Base-by-base conservation (phyloP, 139 green algal species). In the Astrephomene gubernaculifera region DNA sequence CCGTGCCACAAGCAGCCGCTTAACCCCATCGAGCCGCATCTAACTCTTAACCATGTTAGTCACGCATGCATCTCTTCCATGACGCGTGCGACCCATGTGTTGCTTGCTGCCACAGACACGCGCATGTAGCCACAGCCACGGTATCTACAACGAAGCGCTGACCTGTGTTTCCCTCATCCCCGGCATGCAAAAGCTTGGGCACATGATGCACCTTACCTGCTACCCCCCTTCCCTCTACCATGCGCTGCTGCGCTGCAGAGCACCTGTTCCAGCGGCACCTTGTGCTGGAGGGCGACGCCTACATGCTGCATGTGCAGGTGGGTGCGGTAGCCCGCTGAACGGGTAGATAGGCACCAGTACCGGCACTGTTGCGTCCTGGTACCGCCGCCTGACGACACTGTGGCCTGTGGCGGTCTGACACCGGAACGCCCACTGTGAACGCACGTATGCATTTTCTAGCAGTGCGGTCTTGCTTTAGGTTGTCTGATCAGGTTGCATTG, bases 241-340 rank as follows among this genome's bases (percentile, higher is more conserved):
- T 17, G 49, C 49, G 17, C 17, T 22, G 19, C 22, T 65, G 7
- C n/a, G 22, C 39, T 17, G 57, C 75, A 82, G 75, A 82, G 14
- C 75, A 82, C 75, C 41, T 60, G 0, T 33, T 43, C 27, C 38
- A 44, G 38, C 75, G 75, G 0, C 36, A 82, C 39, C 33, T 39
- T 0, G 29, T 82, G 1, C 35, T 82, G 39, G 75, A 82, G 38
- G 75, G 75, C 27, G 85, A 89, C 85, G 86, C 60, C 33, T 86
- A 89, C 76, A 70, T 89, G 27, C 76, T 89, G 49, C 85, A 89
- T 44, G 35, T 86, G 4, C 71, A 82, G 65, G 84, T 88, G 67
- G 0, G 82, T 39, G 57, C 6, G 57, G n/a, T n/a, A n/a, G n/a
- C n/a, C n/a, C 31, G 57, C 57, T 27, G 49, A 12, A 25, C 49